Base-by-base conservation (phyloP, 2,329 filamentous ascomycete species). In the Stemphylium lycopersici region DNA sequence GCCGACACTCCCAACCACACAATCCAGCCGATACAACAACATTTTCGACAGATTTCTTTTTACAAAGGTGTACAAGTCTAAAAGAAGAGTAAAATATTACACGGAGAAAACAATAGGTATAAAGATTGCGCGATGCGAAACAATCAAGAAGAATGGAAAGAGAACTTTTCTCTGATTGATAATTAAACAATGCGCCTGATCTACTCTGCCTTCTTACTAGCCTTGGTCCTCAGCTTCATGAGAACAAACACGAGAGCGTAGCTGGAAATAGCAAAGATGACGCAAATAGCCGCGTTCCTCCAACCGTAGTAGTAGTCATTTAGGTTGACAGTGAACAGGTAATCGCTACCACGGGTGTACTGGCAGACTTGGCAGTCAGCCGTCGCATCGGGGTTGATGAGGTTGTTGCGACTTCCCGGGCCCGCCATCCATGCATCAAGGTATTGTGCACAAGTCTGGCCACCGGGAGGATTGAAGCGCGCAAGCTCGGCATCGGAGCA, bases 281-380 rank as follows among this genome's bases (percentile, higher is more conserved):
- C 82, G 2, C 83, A 80, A 42, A 89, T 85, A 0, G 67, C 87
- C 0, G 84, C 84, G 70, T 90, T 80, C 43, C 88, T 80, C 88
- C 88, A 90, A 0, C 85, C 87, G 61, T 85, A 86, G 56, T 80
- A 84, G 60, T 88, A 84, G 3, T 84, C 79, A 1, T 78, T 77
- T 6, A 90, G 63, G 65, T 89, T 88, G 11, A 90, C 58, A 0
- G 79, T 84, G 2, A 72, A 63, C 2, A 90, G 69, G 59, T 87
- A 90, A 52, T 88, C 87, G 5, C 80, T 77, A 0, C 86, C 87
- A 15, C 66, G 72, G 1, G 70, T 72, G 67, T 84, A 90, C 57
- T 84, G 78, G 64, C 88, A 90, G 0, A 90, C 86, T 36, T 73
- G 72, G 68, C 88, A 90, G 0, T 71, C 77, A 0, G 72, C 65